Base-by-base conservation (phyloP, 2,329 filamentous ascomycete genomes). In the Botrytis cinerea region DNA sequence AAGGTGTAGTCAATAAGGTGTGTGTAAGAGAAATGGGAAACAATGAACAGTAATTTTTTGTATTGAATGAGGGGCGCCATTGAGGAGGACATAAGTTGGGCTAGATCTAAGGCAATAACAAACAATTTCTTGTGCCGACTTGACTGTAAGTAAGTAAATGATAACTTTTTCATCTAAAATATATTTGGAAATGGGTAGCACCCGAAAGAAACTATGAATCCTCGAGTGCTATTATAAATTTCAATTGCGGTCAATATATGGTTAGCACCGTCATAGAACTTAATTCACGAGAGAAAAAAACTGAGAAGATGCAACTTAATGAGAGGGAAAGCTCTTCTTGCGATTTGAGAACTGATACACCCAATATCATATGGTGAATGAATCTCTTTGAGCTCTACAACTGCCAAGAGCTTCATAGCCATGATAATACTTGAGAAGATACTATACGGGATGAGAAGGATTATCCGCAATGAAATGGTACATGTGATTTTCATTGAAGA, bases 181-280 rank as follows among this genome's bases (percentile, higher is more conserved):
- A 6, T 16, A n/a, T 51, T n/a, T 14, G 10, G 0, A 7, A 2
- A 51, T n/a, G 48, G 4, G 48, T n/a, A 51, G 6, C 2, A 51
- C n/a, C 25, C 12, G 6, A n/a, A n/a, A 9, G 25, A 51, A 51
- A 7, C 25, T 51, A 51, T 25, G 25, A n/a, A 14, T 51, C 25
- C 12, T 5, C 35, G 7, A 38, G 35, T 38, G 35, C 35, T 38
- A 38, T 38, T 38, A 7, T 38, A 38, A 38, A 38, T 6, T 38
- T 38, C 35, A 38, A 38, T 38, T 38, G 35, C 5, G 1, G 5
- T 38, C 4, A 38, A 38, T 38, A 38, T 8, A 51, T 14, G 25
- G 25, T 16, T 14, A 12, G 48, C 0, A 0, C 4, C 4, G 14
- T n/a, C 2, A n/a, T 7, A 51, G 5, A 51, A 7, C n/a, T n/a